These are phyloP conservation scores for Ziziphus jujuba DNA, from an alignment of 306 rosid genomes.

Conservation along the genomic window DNA sequence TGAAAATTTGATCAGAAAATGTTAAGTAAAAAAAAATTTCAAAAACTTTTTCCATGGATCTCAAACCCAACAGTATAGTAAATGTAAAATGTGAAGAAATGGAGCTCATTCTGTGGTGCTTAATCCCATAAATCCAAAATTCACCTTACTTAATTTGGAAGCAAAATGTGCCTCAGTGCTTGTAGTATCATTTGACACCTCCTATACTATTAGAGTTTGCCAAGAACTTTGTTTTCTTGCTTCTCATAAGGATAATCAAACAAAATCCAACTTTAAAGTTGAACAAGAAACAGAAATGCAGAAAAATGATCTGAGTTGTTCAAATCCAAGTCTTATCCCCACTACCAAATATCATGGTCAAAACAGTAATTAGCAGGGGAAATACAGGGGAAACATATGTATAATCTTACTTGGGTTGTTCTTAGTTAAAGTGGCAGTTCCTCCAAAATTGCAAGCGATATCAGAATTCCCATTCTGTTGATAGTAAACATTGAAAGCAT, in stretches of 20 bases:
- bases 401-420: slow-evolving; percentile 45
- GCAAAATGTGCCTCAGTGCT: background rate
- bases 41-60: too few species aligned
- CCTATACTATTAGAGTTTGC: background rate
- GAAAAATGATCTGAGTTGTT: too few species aligned
- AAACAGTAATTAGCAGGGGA: background rate
- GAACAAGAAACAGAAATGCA: background rate
- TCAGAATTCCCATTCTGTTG: slow-evolving; percentile 91
- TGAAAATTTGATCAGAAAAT: too few species aligned
- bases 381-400: background rate
- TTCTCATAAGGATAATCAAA: background rate
- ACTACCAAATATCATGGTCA: too few species aligned
- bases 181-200: background rate
- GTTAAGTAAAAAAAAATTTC: too few species aligned
- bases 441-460: slow-evolving; percentile 95
- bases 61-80: too few species aligned
- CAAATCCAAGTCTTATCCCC: too few species aligned
- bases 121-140: too few species aligned
- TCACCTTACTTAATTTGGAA: too few species aligned
- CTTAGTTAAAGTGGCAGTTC: slow-evolving; percentile 68
- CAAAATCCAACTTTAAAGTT: background rate
- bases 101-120: too few species aligned
- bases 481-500: slow-evolving; percentile 75
- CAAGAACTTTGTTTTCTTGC: background rate
- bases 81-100: too few species aligned